Conservation (phyloP, 345 rosid genomes). For the Salix arbutifolia region DNA sequence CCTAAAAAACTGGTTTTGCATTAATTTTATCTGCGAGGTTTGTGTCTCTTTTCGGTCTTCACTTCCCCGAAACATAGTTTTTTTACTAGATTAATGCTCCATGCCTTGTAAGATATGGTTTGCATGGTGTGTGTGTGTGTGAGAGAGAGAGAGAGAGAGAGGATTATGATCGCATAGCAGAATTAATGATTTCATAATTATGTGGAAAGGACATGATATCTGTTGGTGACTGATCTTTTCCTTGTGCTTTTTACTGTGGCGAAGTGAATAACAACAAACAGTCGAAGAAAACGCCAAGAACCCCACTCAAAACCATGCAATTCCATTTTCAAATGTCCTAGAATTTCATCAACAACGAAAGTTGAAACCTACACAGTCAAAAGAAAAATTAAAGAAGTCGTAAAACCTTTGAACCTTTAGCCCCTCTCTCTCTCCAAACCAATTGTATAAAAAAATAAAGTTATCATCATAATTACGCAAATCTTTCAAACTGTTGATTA, state of each 20-base stretch:
- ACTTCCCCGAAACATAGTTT: constrained; percentile 8
- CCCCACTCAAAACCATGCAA: constrained; percentile 44
- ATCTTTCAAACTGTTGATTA: background rate
- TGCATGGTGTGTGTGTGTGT: too few species aligned
- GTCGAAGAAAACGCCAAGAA: constrained; percentile 42
- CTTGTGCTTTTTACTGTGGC: background rate
- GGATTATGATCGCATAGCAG: background rate
- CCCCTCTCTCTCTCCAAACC: background rate
- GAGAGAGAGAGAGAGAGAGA: background rate
- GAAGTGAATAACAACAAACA: constrained; percentile 16
- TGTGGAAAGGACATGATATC: constrained; percentile 12
- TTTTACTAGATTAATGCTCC: background rate
- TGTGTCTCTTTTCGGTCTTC: constrained; percentile 8
- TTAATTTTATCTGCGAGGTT: background rate
- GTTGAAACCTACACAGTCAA: constrained; percentile 11
- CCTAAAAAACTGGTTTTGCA: background rate
- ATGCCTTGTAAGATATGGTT: background rate
- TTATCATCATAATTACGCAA: background rate
- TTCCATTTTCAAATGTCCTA: constrained; percentile 13
- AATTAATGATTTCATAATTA: constrained; percentile 21
- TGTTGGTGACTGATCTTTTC: background rate
- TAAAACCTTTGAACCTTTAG: constrained; percentile 16
- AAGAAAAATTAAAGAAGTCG: constrained; percentile 7
- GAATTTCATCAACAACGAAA: constrained; percentile 12
- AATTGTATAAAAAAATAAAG: background rate